A percentile compares a stretch with the other conserved stretches of the same genome.
phyloP scores from a whole-genome alignment of 2,329 filamentous ascomycete species.

The Helotiales sp. region DNA sequence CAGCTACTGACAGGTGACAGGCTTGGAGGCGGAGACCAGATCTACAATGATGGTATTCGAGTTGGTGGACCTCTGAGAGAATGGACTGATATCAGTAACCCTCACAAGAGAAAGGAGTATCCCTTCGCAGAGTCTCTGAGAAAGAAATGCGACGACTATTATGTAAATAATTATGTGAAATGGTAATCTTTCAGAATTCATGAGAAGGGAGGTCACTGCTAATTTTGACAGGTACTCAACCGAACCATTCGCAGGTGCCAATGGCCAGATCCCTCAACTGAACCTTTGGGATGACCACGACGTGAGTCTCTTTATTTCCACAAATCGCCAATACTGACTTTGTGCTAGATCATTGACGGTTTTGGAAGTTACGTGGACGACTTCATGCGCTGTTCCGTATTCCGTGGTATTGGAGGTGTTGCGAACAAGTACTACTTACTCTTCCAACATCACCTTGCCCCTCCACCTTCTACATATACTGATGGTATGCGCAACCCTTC shows the following conservation, averaged over 20 bases:
- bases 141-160: slow-evolving; percentile 85
- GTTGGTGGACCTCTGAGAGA: slow-evolving; percentile 78
- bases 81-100: slow-evolving; percentile 86
- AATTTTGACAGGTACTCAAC: slow-evolving; percentile 68
- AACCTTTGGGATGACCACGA: slow-evolving; percentile 99
- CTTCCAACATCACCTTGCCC: slow-evolving; percentile 92
- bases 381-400: slow-evolving; percentile 92
- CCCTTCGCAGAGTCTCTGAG: slow-evolving; percentile 81
- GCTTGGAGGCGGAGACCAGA: slow-evolving; percentile 92
- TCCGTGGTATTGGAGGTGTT: slow-evolving; percentile 86
- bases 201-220: background rate
- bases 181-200: slow-evolving; percentile 53
- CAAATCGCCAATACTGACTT: background rate
- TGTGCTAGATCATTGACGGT: slow-evolving; percentile 73
- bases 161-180: slow-evolving; percentile 85
- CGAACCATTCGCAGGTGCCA: slow-evolving; percentile 83
- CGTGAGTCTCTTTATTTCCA: slow-evolving; percentile 60
- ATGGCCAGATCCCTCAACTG: slow-evolving; percentile 90
- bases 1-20: slow-evolving; percentile 48
- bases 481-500: slow-evolving; percentile 55
- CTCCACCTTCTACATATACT: slow-evolving; percentile 84
- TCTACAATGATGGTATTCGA: slow-evolving; percentile 93
- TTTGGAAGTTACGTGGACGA: slow-evolving; percentile 93
- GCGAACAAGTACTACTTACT: slow-evolving; percentile 99
- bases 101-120: slow-evolving; percentile 77